phyloP scores from a whole-genome alignment of 2,329 filamentous ascomycete species.

The Metarhizium sp. region DNA sequence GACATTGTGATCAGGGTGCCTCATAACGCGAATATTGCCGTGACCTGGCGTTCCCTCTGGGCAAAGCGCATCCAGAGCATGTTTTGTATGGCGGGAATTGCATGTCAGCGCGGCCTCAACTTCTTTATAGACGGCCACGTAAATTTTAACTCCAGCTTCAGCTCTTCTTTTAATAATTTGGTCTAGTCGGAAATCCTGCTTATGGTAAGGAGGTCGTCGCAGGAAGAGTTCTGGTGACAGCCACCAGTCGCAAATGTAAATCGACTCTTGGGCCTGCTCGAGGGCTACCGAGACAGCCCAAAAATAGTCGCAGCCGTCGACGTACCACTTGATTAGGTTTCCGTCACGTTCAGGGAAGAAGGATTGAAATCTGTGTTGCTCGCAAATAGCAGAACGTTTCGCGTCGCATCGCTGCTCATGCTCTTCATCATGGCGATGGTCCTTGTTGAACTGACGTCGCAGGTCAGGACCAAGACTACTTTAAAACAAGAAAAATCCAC shows the following conservation, averaged over 20 bases:
- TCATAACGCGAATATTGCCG: slow-evolving; percentile 81
- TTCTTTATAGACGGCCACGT: slow-evolving; percentile 86
- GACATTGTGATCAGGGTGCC: slow-evolving; percentile 91
- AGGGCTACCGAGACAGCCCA: slow-evolving; percentile 86
- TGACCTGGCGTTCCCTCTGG: slow-evolving; percentile 72
- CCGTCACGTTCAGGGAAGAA: slow-evolving; percentile 81
- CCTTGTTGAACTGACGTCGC: slow-evolving; percentile 58
- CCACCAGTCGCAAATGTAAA: slow-evolving; percentile 98
- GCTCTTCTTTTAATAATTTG: slow-evolving; percentile 79
- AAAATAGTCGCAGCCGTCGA: slow-evolving; percentile 91
- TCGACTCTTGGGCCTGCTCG: slow-evolving; percentile 83
- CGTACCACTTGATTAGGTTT: slow-evolving; percentile 93
- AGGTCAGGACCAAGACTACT: slow-evolving; percentile 2
- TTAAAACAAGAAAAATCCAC: background rate
- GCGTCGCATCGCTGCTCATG: slow-evolving; percentile 78
- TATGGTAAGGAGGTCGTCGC: slow-evolving; percentile 69
- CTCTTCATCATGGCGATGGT: slow-evolving; percentile 88
- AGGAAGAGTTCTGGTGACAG: slow-evolving; percentile 81
- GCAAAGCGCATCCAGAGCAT: slow-evolving; percentile 69
- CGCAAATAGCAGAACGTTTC: slow-evolving; percentile 63
- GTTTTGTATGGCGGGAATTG: slow-evolving; percentile 88
- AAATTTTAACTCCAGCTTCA: slow-evolving; percentile 90
- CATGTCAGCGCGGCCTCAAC: slow-evolving; percentile 74
- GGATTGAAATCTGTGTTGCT: slow-evolving; percentile 76
- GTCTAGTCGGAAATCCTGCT: slow-evolving; percentile 83